phyloP scores from a whole-genome alignment of 208 protist species.

The Trypanosoma platydactyli region DNA sequence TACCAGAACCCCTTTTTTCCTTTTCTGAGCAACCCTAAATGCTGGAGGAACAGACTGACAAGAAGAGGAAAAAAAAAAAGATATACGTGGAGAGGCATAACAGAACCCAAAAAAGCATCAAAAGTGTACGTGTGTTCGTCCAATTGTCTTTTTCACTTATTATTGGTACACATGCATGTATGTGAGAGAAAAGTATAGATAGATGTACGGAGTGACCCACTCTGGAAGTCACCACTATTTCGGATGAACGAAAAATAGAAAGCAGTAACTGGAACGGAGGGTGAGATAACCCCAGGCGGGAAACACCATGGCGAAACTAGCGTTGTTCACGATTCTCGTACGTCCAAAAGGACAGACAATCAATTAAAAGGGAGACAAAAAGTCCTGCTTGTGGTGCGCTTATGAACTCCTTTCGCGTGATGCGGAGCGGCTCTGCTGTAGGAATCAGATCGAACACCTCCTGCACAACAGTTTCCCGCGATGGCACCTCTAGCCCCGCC shows the following conservation, averaged over 20 bases:
- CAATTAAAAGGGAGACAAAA: constrained; percentile 84
- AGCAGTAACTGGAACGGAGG: not conserved
- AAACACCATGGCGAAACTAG: constrained; percentile 4
- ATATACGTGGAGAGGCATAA: not conserved
- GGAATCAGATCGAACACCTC: constrained; percentile 92
- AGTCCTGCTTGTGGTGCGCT: constrained; percentile 72
- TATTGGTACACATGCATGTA: not conserved
- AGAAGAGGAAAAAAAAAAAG: constrained; percentile 1
- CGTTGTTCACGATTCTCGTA: constrained; percentile 87
- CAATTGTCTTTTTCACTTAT: too few species aligned
- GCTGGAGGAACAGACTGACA: not conserved
- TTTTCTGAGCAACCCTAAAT: not conserved
- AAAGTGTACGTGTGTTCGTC: too few species aligned
- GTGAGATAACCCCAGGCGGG: not conserved
- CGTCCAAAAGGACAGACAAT: constrained; percentile 89
- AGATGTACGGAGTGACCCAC: not conserved
- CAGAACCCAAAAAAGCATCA: not conserved
- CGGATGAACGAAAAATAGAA: constrained; percentile 4
- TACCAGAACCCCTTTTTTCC: not conserved
- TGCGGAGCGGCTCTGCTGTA: constrained; percentile 72
- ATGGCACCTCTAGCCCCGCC: constrained; percentile 61
- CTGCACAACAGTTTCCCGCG: constrained; percentile 76
- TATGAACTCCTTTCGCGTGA: constrained; percentile 88
- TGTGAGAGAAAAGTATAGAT: not conserved
- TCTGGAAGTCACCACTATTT: not conserved